A percentile compares a stretch with the other conserved stretches of the same genome.
Evolutionary conservation across 495 filamentous ascomycete genomes (phyloP).

Genomic region (Daldinia childiae): DNA sequence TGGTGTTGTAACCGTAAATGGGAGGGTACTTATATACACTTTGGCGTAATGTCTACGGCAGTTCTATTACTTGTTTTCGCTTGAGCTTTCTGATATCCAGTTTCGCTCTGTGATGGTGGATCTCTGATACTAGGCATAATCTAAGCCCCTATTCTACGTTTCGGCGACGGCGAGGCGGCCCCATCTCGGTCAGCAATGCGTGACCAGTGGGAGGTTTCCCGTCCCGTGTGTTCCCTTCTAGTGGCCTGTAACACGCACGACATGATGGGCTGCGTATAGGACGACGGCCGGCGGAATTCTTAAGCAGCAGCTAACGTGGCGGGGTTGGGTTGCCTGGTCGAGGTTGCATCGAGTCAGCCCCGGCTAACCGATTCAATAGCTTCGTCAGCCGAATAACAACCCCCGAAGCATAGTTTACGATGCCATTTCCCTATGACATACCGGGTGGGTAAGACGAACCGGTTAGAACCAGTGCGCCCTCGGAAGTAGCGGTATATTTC

Average conservation of each 20-base stretch:
- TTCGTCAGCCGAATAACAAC: conserved; percentile 36
- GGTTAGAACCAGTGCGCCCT: conserved; percentile 9
- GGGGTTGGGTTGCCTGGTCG: conserved; percentile 34
- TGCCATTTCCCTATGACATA: conserved; percentile 12
- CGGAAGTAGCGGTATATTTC: conserved; percentile 25
- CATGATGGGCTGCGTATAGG: conserved; percentile 28
- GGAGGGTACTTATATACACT: neutral
- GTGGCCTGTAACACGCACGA: conserved; percentile 29
- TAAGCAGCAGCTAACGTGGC: conserved; percentile 37
- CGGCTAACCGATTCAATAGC: conserved; percentile 41
- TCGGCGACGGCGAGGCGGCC: conserved; percentile 41
- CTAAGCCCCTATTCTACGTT: conserved; percentile 15
- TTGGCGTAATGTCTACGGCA: neutral
- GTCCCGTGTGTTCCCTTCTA: conserved; percentile 30
- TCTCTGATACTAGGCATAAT: conserved; percentile 1
- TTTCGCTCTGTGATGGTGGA: conserved; percentile 2
- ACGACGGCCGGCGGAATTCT: conserved; percentile 34
- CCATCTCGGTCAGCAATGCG: conserved; percentile 38
- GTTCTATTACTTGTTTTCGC: neutral
- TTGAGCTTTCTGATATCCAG: neutral
- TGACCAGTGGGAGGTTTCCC: conserved; percentile 29
- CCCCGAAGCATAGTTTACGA: conserved; percentile 25
- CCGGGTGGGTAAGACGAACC: conserved; percentile 16
- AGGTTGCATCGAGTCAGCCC: conserved; percentile 44
- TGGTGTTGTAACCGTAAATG: neutral